Percentiles rank a stretch among this genome's conserved stretches.
phyloP scores from a whole-genome alignment of 495 filamentous ascomycete genomes.

The Hypoxylon fuscum region DNA sequence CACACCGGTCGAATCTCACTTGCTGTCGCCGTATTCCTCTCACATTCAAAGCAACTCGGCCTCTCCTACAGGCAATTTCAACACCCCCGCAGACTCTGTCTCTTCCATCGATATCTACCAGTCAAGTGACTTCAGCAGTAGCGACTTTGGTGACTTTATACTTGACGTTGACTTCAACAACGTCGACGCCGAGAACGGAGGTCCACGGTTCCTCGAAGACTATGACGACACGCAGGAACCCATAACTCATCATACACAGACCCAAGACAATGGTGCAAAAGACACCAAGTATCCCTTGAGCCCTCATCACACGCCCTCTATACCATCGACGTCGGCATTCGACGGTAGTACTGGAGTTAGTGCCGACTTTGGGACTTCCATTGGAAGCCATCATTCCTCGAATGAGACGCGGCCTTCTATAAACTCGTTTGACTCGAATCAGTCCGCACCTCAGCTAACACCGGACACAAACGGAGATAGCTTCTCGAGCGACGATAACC shows the following conservation, averaged over 20 bases:
- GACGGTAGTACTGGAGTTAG: constrained; percentile 12
- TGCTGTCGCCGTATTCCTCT: constrained; percentile 53
- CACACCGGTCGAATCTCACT: constrained; percentile 40
- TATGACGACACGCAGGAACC: constrained; percentile 23
- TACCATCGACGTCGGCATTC: constrained; percentile 37
- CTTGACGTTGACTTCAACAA: constrained; percentile 50
- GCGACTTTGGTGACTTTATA: constrained; percentile 53
- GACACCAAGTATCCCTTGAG: constrained; percentile 42
- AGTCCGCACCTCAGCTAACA: constrained; percentile 51
- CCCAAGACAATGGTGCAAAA: constrained; percentile 40
- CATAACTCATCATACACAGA: constrained; percentile 38
- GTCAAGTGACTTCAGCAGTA: constrained; percentile 52
- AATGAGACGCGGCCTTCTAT: constrained; percentile 36
- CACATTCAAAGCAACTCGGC: constrained; percentile 49
- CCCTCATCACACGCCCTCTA: constrained; percentile 42
- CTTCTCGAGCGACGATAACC: constrained; percentile 58
- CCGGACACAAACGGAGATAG: constrained; percentile 58
- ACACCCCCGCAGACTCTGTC: constrained; percentile 55
- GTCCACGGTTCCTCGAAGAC: constrained; percentile 48
- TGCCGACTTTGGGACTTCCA: constrained; percentile 35
- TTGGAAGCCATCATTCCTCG: constrained; percentile 11
- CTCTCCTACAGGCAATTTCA: constrained; percentile 50
- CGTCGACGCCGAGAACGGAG: constrained; percentile 38
- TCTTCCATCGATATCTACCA: constrained; percentile 53
- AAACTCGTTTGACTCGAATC: constrained; percentile 42